These are phyloP conservation scores for Corylus americana DNA, from an alignment of 306 rosid genomes.

Conservation along the genomic window DNA sequence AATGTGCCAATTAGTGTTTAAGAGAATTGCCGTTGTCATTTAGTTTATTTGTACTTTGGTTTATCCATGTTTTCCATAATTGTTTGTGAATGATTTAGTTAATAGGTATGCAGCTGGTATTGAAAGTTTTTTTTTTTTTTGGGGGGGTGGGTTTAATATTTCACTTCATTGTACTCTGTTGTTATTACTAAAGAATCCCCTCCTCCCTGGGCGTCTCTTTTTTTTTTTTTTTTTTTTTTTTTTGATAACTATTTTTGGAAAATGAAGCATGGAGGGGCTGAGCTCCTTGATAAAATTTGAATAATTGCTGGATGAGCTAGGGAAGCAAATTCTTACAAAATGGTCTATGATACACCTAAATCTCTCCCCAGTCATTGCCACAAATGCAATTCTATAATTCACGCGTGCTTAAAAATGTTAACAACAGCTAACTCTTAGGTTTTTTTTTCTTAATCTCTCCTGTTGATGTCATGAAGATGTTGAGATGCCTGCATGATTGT, in stretches of 20 bases:
- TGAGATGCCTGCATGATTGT: conserved; percentile 13
- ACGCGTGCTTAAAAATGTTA: background rate
- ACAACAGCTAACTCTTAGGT: background rate
- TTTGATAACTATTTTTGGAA: background rate
- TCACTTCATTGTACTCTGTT: background rate
- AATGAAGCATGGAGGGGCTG: too few species aligned
- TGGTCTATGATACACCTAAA: background rate
- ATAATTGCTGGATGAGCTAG: background rate
- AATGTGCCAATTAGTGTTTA: background rate
- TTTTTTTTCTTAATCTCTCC: background rate
- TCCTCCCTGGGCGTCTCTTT: background rate
- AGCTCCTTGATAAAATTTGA: background rate
- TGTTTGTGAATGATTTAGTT: background rate
- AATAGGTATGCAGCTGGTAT: background rate
- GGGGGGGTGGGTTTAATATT: background rate
- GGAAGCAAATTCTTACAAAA: background rate
- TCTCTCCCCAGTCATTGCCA: background rate
- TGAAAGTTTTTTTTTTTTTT: background rate
- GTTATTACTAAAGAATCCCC: background rate
- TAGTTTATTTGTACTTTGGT: background rate
- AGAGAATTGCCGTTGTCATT: background rate
- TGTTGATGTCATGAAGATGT: background rate
- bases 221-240: background rate
- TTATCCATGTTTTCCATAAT: background rate
- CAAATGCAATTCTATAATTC: background rate